Percentiles rank a stretch among this genome's conserved stretches.
These are phyloP conservation scores for Camellia oleifera DNA, from an alignment of 179 eudicot genomes.

Conservation along the genomic window DNA sequence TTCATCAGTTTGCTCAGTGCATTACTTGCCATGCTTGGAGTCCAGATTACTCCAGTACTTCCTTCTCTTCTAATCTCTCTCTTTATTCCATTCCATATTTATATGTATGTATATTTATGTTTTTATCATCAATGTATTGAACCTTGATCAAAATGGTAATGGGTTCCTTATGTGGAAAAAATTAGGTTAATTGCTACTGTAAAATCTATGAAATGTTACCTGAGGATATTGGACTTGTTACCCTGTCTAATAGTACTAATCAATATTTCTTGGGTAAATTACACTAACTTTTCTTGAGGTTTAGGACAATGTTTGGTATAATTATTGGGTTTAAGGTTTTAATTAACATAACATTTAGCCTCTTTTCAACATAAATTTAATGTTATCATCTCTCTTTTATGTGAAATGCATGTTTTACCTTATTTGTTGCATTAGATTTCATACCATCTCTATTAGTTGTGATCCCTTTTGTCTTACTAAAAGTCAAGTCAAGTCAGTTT, in stretches of 20 bases:
- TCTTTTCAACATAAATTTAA: no score
- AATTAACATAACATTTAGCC: no score
- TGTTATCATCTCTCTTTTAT: no score
- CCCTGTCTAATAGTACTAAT: background rate
- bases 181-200: background rate
- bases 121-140: background rate
- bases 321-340: no score
- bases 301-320: no score
- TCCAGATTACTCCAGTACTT: conserved; percentile 78
- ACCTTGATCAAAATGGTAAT: background rate
- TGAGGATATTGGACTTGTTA: background rate
- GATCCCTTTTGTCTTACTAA: no score
- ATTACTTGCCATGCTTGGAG: conserved; percentile 97
- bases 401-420: no score
- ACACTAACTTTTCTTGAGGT: no score
- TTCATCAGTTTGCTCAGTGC: conserved; percentile 80
- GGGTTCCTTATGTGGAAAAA: background rate
- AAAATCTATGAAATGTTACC: background rate
- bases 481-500: no score
- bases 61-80: conserved; percentile 17
- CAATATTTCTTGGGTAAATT: background rate
- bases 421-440: no score
- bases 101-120: background rate
- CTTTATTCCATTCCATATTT: background rate
- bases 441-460: no score